These are phyloP conservation scores for Metarhizium sp. DNA, from an alignment of 2,329 filamentous ascomycete species.

Conservation along the genomic window DNA sequence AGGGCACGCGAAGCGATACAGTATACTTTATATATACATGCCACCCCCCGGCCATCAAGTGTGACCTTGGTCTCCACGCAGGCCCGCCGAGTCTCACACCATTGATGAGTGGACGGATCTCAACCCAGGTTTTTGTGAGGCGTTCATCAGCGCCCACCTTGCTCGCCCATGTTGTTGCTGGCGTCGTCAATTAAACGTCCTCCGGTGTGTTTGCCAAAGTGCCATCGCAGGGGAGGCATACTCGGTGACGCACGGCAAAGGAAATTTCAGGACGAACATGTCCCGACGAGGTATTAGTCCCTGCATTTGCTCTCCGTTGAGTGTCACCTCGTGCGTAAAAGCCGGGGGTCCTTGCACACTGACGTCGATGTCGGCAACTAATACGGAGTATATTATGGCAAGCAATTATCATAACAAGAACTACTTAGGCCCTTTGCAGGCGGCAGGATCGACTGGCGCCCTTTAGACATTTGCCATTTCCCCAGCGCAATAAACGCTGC, in stretches of 20 bases:
- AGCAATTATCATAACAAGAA: not conserved
- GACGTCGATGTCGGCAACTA: not conserved
- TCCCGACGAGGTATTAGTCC: not conserved
- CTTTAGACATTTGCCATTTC: not conserved
- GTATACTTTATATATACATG: slow-evolving; percentile 23
- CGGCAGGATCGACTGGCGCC: not conserved
- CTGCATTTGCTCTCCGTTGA: not conserved
- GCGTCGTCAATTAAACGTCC: not conserved
- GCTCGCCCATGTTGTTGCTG: not conserved
- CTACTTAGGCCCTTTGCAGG: not conserved
- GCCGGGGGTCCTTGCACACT: not conserved
- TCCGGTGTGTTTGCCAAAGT: not conserved
- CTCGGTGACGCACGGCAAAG: not conserved
- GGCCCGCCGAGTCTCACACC: slow-evolving; percentile 28
- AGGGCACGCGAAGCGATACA: slow-evolving; percentile 5
- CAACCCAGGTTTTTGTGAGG: slow-evolving; percentile 26
- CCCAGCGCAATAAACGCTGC: not conserved
- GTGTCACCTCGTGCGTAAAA: not conserved
- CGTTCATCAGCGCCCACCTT: slow-evolving; percentile 15
- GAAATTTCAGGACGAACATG: not conserved
- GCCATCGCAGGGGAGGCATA: not conserved
- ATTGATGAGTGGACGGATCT: slow-evolving; percentile 28
- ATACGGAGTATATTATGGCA: not conserved
- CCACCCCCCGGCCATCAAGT: slow-evolving; percentile 19
- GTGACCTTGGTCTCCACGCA: slow-evolving; percentile 26